A percentile compares a stretch with the other conserved stretches of the same genome.
Evolutionary conservation across 202 grass and related monocot genomes (phyloP).

Genomic region (Musa balbisiana): DNA sequence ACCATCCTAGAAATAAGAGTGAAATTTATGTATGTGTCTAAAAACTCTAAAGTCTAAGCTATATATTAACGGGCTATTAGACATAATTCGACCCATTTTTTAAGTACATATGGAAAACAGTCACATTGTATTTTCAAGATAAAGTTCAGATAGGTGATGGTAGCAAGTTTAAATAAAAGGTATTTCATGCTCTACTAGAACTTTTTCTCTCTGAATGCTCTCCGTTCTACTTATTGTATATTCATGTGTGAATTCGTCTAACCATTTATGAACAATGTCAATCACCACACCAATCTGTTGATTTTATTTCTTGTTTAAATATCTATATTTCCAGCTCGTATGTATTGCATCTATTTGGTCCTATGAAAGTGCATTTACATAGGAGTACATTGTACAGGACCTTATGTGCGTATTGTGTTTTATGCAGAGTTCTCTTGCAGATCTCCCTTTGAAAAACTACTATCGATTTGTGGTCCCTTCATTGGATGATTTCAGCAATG

Average conservation of each 20-base stretch:
- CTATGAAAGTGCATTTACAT: not conserved
- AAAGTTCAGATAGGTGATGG: not conserved
- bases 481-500: slow-evolving; percentile 77
- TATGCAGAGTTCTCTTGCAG: slow-evolving; percentile 97
- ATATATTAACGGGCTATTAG: not conserved
- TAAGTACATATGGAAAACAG: too few species aligned
- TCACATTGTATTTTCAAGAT: not conserved
- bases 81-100: not conserved
- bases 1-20: too few species aligned
- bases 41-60: too few species aligned
- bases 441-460: slow-evolving; percentile 95
- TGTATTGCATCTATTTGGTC: not conserved
- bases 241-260: not conserved
- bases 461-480: slow-evolving; percentile 95
- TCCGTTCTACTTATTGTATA: not conserved
- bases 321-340: not conserved
- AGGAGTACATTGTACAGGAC: not conserved
- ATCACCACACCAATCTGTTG: not conserved
- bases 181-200: not conserved
- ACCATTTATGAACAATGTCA: too few species aligned
- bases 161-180: not conserved
- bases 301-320: not conserved
- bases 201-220: not conserved
- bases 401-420: slow-evolving; percentile 7
- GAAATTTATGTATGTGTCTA: too few species aligned